Evolutionary conservation across 2,329 filamentous ascomycete genomes (phyloP), one percentile per base, ranked within the genome.

Genomic region (Fonsecaea pedrosoi): DNA sequence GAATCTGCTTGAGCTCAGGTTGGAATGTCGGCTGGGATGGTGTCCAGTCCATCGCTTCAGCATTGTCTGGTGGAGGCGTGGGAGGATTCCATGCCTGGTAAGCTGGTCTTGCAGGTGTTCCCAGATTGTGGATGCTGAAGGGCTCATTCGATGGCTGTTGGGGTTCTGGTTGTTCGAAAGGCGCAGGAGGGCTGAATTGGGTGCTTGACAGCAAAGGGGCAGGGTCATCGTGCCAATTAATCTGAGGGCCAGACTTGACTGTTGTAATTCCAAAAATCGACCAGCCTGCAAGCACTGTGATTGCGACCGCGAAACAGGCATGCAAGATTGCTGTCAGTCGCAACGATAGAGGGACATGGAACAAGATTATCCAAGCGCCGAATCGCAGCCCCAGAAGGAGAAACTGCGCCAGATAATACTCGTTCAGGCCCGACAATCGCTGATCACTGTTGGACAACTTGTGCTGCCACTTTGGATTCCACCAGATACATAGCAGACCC

Each of bases 31-130:
- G 66, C 48, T 79, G 76, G 40, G 81, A 80, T n/a, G 82, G 82
- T 38, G 80, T 81, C 82, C 82, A 84, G 67, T 84, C 82, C 82
- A 84, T 84, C 50, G 76, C 77, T 66, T 82, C 81, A 18, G 71
- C 73, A 25, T 71, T 70, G 40, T 75, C 73, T 32, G 71, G 67
- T 12, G 72, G 71, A 37, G 69, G 70, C 58, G 80, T 79, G 4
- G 77, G 76, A 13, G 78, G 78, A 59, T 77, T 78, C 21, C 79
- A 79, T 21, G 77, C 73, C 55, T 74, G 74, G 59, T 78, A 74
- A 38, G 74, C 64, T n/a, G 70, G 68, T 58, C 72, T 65, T 30
- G 70, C 64, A 37, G 70, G 66, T 13, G 69, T 68, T 21, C 73
- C 67, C 54, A 74, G 64, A 38, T 60, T 74, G 15, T 60, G 72